Conservation (phyloP, 768 basidiomycete species). For the Lepiota venenata region DNA sequence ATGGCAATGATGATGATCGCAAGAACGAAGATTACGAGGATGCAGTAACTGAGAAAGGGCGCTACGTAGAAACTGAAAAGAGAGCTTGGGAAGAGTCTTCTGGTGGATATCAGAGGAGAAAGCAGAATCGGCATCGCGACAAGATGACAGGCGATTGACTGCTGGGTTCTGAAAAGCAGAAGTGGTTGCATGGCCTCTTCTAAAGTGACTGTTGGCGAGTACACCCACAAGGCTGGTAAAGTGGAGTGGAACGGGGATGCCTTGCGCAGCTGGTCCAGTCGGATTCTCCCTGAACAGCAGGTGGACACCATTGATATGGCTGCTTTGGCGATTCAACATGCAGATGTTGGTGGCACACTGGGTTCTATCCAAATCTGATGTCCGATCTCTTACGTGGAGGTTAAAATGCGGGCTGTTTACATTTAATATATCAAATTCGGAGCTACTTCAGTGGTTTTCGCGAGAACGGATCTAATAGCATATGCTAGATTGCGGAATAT, state of each 20-base stretch:
- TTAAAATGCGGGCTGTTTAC: too few species aligned
- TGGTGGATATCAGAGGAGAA: background rate
- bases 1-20: background rate
- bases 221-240: conserved; percentile 7
- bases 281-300: background rate
- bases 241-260: conserved; percentile 3
- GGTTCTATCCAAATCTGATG: background rate
- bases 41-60: conserved; percentile 5
- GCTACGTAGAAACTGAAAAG: background rate
- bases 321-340: background rate
- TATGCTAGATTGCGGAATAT: too few species aligned
- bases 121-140: conserved; percentile 1
- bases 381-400: background rate
- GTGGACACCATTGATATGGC: background rate
- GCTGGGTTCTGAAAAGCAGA: background rate
- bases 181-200: background rate
- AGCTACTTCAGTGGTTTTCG: too few species aligned
- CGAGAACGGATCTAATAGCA: too few species aligned
- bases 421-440: too few species aligned
- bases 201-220: background rate
- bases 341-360: background rate
- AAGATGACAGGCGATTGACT: background rate
- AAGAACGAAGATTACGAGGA: conserved; percentile 2
- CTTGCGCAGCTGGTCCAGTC: conserved; percentile 4
- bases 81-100: background rate